These are phyloP conservation scores for Stachybotrys chartarum DNA, from an alignment of 2,329 filamentous ascomycete species.

Conservation along the genomic window DNA sequence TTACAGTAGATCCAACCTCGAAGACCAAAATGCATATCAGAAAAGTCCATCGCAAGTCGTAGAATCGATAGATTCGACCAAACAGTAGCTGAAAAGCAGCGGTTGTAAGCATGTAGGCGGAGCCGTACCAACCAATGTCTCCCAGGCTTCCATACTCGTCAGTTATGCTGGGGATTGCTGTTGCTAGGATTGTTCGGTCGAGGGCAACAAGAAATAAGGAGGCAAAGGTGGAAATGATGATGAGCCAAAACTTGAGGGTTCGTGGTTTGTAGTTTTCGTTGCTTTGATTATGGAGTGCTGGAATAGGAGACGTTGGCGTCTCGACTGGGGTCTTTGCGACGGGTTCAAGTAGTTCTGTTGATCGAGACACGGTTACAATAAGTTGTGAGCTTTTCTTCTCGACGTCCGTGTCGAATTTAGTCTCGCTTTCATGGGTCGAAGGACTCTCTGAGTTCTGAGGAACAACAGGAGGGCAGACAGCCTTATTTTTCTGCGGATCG, in stretches of 20 bases:
- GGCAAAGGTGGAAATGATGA: constrained; percentile 45
- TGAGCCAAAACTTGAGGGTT: constrained; percentile 48
- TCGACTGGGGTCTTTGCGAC: constrained; percentile 10
- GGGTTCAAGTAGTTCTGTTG: background rate
- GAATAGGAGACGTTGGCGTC: background rate
- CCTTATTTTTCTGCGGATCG: no score
- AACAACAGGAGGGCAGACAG: background rate
- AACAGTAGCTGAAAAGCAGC: constrained; percentile 46
- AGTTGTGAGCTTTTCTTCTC: background rate
- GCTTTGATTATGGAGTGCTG: constrained; percentile 15
- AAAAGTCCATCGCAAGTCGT: constrained; percentile 41
- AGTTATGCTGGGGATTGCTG: constrained; percentile 48
- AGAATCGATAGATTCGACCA: constrained; percentile 48
- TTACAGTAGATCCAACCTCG: constrained; percentile 46
- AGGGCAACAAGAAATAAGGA: constrained; percentile 53
- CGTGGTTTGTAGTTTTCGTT: constrained; percentile 43
- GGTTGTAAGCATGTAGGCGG: constrained; percentile 53
- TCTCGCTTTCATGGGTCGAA: background rate
- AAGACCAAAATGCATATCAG: constrained; percentile 42
- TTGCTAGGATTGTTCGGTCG: constrained; percentile 48
- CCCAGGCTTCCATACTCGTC: constrained; percentile 49
- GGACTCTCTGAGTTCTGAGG: background rate
- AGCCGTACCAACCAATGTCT: constrained; percentile 59
- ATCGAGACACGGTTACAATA: background rate
- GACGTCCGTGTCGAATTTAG: background rate